phyloP scores from a whole-genome alignment of 2,329 filamentous ascomycete species.

The Hymenotorrendiella dingleyae region DNA sequence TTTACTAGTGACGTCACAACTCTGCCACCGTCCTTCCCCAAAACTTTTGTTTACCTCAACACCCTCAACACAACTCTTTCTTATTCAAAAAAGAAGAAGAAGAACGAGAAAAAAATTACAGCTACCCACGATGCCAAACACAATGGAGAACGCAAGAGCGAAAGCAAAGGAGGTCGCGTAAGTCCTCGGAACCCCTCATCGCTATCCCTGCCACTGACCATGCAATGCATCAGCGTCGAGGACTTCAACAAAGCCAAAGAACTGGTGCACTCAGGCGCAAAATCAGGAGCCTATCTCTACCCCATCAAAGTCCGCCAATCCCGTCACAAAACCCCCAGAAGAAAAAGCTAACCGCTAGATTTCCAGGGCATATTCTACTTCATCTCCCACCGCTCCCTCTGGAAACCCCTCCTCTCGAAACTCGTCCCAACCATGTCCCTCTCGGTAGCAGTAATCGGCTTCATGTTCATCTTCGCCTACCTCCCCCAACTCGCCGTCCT shows the following conservation, averaged over 20 bases:
- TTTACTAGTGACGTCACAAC: too few species aligned
- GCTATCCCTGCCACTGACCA: background rate
- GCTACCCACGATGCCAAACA: conserved; percentile 4
- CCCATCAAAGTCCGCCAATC: conserved; percentile 59
- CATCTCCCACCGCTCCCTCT: conserved; percentile 46
- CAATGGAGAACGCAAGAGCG: conserved; percentile 23
- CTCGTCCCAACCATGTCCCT: conserved; percentile 60
- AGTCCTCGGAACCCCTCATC: conserved; percentile 10
- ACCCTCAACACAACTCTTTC: too few species aligned
- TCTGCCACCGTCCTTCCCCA: too few species aligned
- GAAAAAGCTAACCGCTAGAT: conserved; percentile 4
- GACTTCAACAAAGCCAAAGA: conserved; percentile 63
- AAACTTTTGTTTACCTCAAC: too few species aligned
- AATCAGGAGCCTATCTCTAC: conserved; percentile 77
- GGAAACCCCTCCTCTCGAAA: conserved; percentile 52
- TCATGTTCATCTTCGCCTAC: conserved; percentile 88
- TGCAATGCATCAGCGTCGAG: conserved; percentile 51
- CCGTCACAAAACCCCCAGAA: background rate
- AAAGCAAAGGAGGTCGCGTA: conserved; percentile 32
- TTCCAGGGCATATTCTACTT: conserved; percentile 56
- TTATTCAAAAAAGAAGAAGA: too few species aligned
- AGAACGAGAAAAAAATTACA: conserved; percentile 33
- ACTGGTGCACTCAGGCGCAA: conserved; percentile 62
- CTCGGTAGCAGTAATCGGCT: conserved; percentile 63
- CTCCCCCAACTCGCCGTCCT: conserved; percentile 77